A percentile compares a stretch with the other conserved stretches of the same genome.
These are phyloP conservation scores for Colletotrichum abscissum DNA, from an alignment of 2,329 filamentous ascomycete genomes.

Conservation along the genomic window DNA sequence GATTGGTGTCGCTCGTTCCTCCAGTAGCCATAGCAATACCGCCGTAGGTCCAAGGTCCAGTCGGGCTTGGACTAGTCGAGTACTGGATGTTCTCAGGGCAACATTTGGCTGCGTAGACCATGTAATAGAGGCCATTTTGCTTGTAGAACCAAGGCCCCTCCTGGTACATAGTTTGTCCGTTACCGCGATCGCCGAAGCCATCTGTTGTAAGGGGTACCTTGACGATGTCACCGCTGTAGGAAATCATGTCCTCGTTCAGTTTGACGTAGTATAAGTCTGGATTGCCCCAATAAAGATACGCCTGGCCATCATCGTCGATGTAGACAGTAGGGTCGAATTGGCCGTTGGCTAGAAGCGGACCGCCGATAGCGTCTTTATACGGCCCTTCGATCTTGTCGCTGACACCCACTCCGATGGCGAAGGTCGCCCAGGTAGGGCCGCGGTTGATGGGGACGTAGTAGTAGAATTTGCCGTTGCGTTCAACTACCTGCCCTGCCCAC, in stretches of 20 bases:
- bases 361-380: conserved; percentile 48
- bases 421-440: conserved; percentile 3
- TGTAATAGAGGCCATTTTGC: conserved; percentile 44
- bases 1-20: background rate
- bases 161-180: conserved; percentile 35
- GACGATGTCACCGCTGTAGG: conserved; percentile 37
- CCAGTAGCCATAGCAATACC: background rate
- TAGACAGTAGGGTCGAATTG: conserved; percentile 53
- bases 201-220: too few species aligned
- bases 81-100: conserved; percentile 46
- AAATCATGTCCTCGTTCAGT: conserved; percentile 53
- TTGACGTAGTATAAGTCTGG: conserved; percentile 49
- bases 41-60: background rate
- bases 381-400: conserved; percentile 48
- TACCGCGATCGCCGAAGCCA: background rate
- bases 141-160: conserved; percentile 48
- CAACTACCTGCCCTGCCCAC: conserved; percentile 47
- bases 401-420: conserved; percentile 49
- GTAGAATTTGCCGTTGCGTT: conserved; percentile 48
- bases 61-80: conserved; percentile 40
- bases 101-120: conserved; percentile 44
- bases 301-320: conserved; percentile 55
- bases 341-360: conserved; percentile 42
- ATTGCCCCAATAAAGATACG: conserved; percentile 45
- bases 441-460: conserved; percentile 41